Base-by-base conservation (phyloP, 495 filamentous ascomycete species). In the Glonium stellatum region DNA sequence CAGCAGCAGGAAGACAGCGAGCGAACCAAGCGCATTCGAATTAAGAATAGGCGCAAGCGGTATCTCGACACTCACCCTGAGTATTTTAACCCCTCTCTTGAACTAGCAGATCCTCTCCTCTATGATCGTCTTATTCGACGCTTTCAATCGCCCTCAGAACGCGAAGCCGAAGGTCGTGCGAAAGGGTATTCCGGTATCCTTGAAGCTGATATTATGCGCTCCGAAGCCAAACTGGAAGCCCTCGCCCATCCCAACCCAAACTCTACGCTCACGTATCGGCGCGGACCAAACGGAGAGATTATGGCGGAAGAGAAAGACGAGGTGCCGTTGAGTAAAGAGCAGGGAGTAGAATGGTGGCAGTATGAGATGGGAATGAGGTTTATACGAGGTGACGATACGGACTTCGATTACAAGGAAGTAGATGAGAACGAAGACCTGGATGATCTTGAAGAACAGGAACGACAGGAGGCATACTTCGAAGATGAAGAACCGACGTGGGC, bases 71-170 rank as follows among this genome's bases (percentile, higher is more conserved):
- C 73, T 21, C 79, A 86, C 63, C 81, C 82, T 48, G 80, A 83
- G 58, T 87, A 87, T 73, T 85, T 85, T 70, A 76, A 78, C 68
- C 72, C 81, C 56, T 53, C 56, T 44, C 57, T 60, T 41, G 58
- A 54, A 44, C 56, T 62, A 62, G 52, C 74, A 87, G 88, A 91
- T 71, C 88, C 89, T 0, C 75, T 92, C 22, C 79, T 90, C 46
- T 91, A 95, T 75, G 88, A 92, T 69, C 81, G 82, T 55, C 77
- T 91, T 13, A 82, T 95, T 65, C 84, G 87, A 47, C 86, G 85
- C 61, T 92, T 91, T 71, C 88, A 89, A 55, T 83, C 83, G 2
- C 70, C 86, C 13, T 77, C 79, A 13, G 89, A 95, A 73, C 79
- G 88, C 54, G 85, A 90, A 70, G 80, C 77, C 13, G 86, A 89